Conservation (phyloP, 2,329 filamentous ascomycete species). For the Apiospora koreana region DNA sequence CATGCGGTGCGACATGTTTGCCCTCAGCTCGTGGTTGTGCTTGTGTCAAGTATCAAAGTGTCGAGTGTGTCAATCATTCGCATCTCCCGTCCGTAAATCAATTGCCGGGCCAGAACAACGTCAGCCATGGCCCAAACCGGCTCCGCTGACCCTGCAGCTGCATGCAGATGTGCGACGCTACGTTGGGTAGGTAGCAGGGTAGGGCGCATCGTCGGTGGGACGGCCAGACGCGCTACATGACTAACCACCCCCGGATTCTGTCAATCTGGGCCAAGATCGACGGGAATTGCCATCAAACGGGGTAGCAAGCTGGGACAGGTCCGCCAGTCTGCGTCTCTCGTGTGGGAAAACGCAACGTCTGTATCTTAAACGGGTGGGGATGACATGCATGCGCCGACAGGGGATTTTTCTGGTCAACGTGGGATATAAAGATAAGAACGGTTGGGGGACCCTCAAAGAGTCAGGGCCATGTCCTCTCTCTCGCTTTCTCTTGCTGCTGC, state of each 20-base stretch:
- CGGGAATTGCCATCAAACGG: not conserved
- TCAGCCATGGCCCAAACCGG: not conserved
- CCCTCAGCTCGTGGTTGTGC: not conserved
- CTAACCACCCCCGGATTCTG: constrained; percentile 1
- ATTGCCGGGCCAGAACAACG: not conserved
- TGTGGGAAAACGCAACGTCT: not conserved
- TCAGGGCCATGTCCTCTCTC: not conserved
- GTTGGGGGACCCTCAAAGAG: not conserved
- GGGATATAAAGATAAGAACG: not conserved
- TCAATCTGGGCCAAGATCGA: not conserved
- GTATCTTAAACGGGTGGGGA: not conserved
- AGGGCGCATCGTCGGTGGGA: not conserved
- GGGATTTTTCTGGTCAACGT: not conserved
- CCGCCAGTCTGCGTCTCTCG: not conserved
- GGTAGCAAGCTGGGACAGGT: not conserved
- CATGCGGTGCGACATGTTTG: not conserved
- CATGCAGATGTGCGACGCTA: not conserved
- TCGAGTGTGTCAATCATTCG: not conserved
- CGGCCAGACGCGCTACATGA: not conserved
- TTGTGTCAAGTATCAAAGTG: too few species aligned
- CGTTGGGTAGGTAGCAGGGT: too few species aligned
- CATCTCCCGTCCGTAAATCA: not conserved
- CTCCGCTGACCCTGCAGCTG: not conserved
- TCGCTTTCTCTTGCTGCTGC: not conserved
- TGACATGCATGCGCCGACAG: not conserved